Conservation (phyloP, 768 basidiomycete genomes). For the Boletus rex-veris region DNA sequence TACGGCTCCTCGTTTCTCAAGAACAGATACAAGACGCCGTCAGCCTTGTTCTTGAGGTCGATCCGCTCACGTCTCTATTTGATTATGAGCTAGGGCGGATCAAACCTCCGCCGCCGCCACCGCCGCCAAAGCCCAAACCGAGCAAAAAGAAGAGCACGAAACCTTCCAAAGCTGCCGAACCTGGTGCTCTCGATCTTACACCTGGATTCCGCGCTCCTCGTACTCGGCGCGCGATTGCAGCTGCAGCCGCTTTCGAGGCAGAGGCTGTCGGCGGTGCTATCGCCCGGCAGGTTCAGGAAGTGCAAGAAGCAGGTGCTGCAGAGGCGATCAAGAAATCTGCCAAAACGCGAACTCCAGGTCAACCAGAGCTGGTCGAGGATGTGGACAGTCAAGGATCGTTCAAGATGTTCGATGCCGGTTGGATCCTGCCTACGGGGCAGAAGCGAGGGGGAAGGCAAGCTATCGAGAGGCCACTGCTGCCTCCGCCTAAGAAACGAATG, state of each 20-base stretch:
- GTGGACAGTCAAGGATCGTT: constrained; percentile 74
- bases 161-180: constrained; percentile 18
- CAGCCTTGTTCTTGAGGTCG: constrained; percentile 51
- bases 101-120: constrained; percentile 60
- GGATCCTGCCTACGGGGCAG: constrained; percentile 79
- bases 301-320: constrained; percentile 3
- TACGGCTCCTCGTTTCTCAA: constrained; percentile 54
- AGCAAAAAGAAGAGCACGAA: constrained; percentile 38
- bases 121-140: constrained; percentile 42
- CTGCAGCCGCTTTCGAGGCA: constrained; percentile 42
- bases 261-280: constrained; percentile 27
- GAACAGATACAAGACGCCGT: constrained; percentile 51
- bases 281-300: constrained; percentile 9
- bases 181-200: constrained; percentile 34
- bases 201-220: constrained; percentile 50
- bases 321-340: constrained; percentile 29
- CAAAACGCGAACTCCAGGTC: constrained; percentile 22
- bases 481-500: constrained; percentile 54
- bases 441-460: constrained; percentile 57
- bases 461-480: constrained; percentile 42
- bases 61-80: constrained; percentile 67
- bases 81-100: constrained; percentile 59
- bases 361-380: constrained; percentile 54
- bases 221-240: constrained; percentile 43
- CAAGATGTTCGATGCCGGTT: constrained; percentile 78